Base-by-base conservation (phyloP, 768 basidiomycete genomes). In the Tulasnella calospora region DNA sequence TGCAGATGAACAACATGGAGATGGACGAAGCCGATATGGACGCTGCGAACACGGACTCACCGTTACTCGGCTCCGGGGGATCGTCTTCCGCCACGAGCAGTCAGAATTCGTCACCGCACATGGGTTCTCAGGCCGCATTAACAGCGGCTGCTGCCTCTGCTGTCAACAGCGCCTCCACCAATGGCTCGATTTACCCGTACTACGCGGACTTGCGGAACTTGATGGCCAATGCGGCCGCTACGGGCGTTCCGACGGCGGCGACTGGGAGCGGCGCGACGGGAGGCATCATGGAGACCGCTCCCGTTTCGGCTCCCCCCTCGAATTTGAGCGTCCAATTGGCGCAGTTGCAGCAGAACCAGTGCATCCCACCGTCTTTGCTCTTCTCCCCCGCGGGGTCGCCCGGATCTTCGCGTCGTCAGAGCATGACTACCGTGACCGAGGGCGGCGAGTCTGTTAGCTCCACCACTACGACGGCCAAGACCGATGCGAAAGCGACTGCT, bases 341-440 rank as follows among this genome's bases (percentile, higher is more conserved):
- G 55, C 71, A 38, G 79, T 85, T 88, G 33, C 84, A 84, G 78
- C 69, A 84, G 74, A 82, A 85, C 83, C 77, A 78, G 71, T 91
- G 91, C 81, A 88, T 92, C 21, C 90, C 90, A 13, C 92, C 92
- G 21, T 90, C 91, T 0, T 85, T 92, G 71, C 84, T 93, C 0
- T 91, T 91, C 80, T 88, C 88, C 30, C 77, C 87, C 87, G 0
- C 89, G 88, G 27, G 84, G 83, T 69, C 89, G 0, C 89, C 89
- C 13, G 85, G 85, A 21, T 83, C 85, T 0, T 89, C 89, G 21
- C 85, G 89, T 27, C 88, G 85, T 23, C 80, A 40, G 44, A 81
- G 81, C 76, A 79, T 61, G 44, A 79, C 44, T 51, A 70, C 81
- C 17, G 78, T 67, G 5, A 55, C 55, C 40, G 83, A 0, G 83